Conservation (phyloP, 176 grass and related monocot species). For the Triticum dicoccoides region DNA sequence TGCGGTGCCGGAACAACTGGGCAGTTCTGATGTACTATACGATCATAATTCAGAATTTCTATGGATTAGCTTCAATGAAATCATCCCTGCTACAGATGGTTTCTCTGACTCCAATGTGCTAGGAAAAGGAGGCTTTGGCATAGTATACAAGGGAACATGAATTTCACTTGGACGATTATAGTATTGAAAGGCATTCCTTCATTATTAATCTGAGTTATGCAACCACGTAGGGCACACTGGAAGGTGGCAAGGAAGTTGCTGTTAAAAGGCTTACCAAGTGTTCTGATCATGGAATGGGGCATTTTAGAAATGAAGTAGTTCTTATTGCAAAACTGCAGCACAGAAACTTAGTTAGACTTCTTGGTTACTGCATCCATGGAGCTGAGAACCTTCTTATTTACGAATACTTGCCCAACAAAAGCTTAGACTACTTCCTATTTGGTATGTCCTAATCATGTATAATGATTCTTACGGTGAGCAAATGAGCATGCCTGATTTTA, state of each 20-base stretch:
- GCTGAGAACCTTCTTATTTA: slow-evolving; percentile 54
- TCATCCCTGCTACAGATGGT: slow-evolving; percentile 28
- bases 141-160: slow-evolving; percentile 45
- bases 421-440: slow-evolving; percentile 52
- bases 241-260: slow-evolving; percentile 48
- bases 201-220: not conserved
- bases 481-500: not conserved
- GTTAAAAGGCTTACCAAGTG: slow-evolving; percentile 37
- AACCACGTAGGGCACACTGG: slow-evolving; percentile 27
- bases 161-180: not conserved
- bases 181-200: not conserved
- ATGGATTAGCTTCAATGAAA: slow-evolving; percentile 17
- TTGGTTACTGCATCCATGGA: slow-evolving; percentile 45
- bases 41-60: not conserved
- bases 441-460: slow-evolving; percentile 4
- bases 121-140: slow-evolving; percentile 48
- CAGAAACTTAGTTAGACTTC: slow-evolving; percentile 50
- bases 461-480: not conserved
- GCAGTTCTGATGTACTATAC: not conserved
- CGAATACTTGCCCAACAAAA: slow-evolving; percentile 59
- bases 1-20: not conserved
- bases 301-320: slow-evolving; percentile 56
- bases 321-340: slow-evolving; percentile 59
- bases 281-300: slow-evolving; percentile 29
- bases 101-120: slow-evolving; percentile 42